phyloP scores from a whole-genome alignment of 2,329 filamentous ascomycete species.

The Orbilia brochopaga region DNA sequence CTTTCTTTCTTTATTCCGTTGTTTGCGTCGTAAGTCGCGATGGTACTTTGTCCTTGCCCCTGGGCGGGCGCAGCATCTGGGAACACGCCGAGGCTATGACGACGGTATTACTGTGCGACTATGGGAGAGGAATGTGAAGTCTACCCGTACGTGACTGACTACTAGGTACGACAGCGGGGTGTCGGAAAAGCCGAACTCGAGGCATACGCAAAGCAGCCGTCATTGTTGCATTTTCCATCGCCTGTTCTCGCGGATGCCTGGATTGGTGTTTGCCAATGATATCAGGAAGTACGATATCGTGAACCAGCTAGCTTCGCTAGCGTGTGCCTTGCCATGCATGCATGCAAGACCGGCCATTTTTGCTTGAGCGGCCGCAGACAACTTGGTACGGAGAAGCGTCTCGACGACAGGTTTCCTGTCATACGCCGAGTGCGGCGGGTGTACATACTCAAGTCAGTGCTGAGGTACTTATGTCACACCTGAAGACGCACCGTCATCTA shows the following conservation, averaged over 20 bases:
- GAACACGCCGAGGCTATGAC: no score
- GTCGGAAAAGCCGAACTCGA: background rate
- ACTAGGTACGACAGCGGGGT: no score
- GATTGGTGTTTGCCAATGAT: background rate
- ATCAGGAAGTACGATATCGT: background rate
- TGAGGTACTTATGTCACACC: background rate
- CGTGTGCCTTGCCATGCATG: slow-evolving; percentile 1
- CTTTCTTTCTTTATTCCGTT: no score
- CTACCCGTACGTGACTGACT: no score
- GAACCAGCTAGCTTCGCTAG: background rate
- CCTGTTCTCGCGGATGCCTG: background rate
- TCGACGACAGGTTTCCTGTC: background rate
- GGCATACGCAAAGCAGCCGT: slow-evolving; percentile 49
- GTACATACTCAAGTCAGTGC: slow-evolving; percentile 7
- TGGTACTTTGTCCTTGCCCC: no score
- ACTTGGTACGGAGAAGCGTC: background rate
- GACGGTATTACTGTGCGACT: no score
- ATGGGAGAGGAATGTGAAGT: no score
- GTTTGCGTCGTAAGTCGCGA: no score
- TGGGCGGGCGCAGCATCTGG: no score
- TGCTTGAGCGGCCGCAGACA: background rate
- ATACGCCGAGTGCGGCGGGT: background rate
- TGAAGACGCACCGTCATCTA: background rate
- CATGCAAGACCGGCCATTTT: background rate
- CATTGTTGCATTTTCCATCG: slow-evolving; percentile 15